A percentile compares a stretch with the other conserved stretches of the same genome.
These are phyloP conservation scores for Cetraspora pellucida DNA, from an alignment of 192 early-diverging fungal genomes.

Conservation along the genomic window DNA sequence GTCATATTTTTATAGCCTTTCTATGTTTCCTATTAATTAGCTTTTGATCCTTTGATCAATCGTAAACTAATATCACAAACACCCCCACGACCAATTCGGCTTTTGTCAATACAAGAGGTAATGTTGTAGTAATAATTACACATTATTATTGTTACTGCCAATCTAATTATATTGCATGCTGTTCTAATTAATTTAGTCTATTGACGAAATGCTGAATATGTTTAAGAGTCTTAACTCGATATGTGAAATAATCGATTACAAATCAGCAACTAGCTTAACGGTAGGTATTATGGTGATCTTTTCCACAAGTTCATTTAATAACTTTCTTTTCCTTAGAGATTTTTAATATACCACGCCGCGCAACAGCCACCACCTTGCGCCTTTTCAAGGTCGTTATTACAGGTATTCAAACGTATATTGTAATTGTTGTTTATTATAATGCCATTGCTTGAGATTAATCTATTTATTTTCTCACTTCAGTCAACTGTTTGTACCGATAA, in stretches of 20 bases:
- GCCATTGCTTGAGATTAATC: not conserved
- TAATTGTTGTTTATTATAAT: not conserved
- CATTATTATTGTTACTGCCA: not conserved
- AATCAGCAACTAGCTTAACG: slow-evolving; percentile 47
- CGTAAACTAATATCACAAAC: slow-evolving; percentile 64
- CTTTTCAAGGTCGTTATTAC: slow-evolving; percentile 53
- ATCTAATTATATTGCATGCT: not conserved
- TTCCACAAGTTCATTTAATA: not conserved
- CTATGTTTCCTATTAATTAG: not conserved
- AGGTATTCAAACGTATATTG: slow-evolving; percentile 32
- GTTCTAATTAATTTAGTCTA: slow-evolving; percentile 33
- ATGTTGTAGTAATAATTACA: not conserved
- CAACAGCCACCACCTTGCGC: slow-evolving; percentile 54
- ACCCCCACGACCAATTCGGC: slow-evolving; percentile 60
- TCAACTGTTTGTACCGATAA: slow-evolving; percentile 31
- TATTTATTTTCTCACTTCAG: not conserved
- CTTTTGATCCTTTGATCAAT: slow-evolving; percentile 65
- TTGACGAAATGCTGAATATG: slow-evolving; percentile 46
- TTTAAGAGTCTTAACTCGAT: slow-evolving; percentile 42
- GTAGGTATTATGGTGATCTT: slow-evolving; percentile 34
- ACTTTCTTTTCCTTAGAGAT: slow-evolving; percentile 46
- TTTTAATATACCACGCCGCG: slow-evolving; percentile 48
- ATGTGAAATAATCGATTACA: slow-evolving; percentile 46
- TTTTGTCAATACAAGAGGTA: slow-evolving; percentile 53
- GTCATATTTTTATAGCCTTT: not conserved